Evolutionary conservation across 2,329 filamentous ascomycete species (phyloP).

Genomic region (Aspergillus awamori): DNA sequence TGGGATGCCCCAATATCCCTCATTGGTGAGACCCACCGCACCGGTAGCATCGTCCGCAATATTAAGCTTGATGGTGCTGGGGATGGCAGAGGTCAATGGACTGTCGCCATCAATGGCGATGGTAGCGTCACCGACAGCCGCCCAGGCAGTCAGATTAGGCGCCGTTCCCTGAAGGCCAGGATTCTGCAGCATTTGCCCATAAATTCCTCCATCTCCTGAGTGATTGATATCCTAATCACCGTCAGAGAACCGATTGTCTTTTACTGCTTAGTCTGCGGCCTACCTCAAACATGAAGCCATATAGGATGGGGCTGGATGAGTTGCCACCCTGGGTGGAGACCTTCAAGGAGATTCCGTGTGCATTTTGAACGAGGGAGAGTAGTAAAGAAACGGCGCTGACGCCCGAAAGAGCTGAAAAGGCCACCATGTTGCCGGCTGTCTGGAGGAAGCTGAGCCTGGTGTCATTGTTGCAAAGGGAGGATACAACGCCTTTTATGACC

Average conservation of each 20-base stretch:
- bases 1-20: slow-evolving; percentile 36
- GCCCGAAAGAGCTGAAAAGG: slow-evolving; percentile 15
- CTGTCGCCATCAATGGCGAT: slow-evolving; percentile 53
- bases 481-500: not conserved
- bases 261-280: not conserved
- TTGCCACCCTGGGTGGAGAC: slow-evolving; percentile 38
- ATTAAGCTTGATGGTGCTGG: slow-evolving; percentile 52
- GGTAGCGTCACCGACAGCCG: slow-evolving; percentile 46
- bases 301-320: slow-evolving; percentile 42
- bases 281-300: slow-evolving; percentile 51
- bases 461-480: not conserved
- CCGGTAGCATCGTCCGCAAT: slow-evolving; percentile 28
- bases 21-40: slow-evolving; percentile 46
- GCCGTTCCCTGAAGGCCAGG: slow-evolving; percentile 65
- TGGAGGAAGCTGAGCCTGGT: not conserved
- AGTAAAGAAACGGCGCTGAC: slow-evolving; percentile 9
- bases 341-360: slow-evolving; percentile 12
- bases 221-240: slow-evolving; percentile 62
- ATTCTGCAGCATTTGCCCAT: slow-evolving; percentile 71
- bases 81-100: slow-evolving; percentile 57
- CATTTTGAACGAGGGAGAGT: slow-evolving; percentile 7
- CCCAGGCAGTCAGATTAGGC: slow-evolving; percentile 53
- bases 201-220: slow-evolving; percentile 72
- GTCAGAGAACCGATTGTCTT: not conserved
- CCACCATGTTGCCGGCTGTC: slow-evolving; percentile 13